Evolutionary conservation across 495 filamentous ascomycete species (phyloP).

Genomic region (Penicillium samsonianum): DNA sequence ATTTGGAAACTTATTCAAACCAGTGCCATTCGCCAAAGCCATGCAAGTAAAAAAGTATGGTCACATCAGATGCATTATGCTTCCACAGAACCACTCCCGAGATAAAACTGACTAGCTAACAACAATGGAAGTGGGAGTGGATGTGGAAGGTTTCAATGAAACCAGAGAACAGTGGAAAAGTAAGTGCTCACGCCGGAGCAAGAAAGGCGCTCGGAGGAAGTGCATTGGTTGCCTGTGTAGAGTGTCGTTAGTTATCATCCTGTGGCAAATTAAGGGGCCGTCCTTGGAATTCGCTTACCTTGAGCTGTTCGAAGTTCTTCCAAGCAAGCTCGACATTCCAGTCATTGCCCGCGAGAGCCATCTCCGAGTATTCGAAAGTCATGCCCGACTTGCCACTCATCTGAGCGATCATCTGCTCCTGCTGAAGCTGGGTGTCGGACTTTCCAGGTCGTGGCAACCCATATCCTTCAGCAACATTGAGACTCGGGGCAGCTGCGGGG

Average conservation of each 20-base stretch:
- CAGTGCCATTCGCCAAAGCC: constrained; percentile 42
- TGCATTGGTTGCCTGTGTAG: constrained; percentile 41
- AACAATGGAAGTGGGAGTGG: constrained; percentile 7
- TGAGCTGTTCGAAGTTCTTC: constrained; percentile 61
- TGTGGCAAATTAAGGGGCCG: neutral
- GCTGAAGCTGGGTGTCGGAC: constrained; percentile 47
- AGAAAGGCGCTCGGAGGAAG: constrained; percentile 45
- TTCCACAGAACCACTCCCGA: constrained; percentile 3
- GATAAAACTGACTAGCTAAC: neutral
- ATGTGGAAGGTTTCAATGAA: neutral
- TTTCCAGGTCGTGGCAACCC: constrained; percentile 45
- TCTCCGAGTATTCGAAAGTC: constrained; percentile 68
- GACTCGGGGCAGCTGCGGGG: constrained; percentile 22
- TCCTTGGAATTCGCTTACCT: constrained; percentile 30
- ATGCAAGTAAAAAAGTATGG: constrained; percentile 34
- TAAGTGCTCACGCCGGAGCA: constrained; percentile 19
- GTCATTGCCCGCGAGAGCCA: constrained; percentile 68
- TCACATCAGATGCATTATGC: constrained; percentile 18
- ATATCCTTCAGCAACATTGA: constrained; percentile 38
- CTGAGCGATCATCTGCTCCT: constrained; percentile 64
- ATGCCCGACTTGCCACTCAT: constrained; percentile 69
- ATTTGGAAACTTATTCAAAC: constrained; percentile 24
- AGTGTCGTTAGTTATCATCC: neutral
- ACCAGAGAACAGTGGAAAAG: neutral
- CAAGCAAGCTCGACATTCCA: constrained; percentile 75